Conservation (phyloP, 768 basidiomycete species). For the Suillus paluster region DNA sequence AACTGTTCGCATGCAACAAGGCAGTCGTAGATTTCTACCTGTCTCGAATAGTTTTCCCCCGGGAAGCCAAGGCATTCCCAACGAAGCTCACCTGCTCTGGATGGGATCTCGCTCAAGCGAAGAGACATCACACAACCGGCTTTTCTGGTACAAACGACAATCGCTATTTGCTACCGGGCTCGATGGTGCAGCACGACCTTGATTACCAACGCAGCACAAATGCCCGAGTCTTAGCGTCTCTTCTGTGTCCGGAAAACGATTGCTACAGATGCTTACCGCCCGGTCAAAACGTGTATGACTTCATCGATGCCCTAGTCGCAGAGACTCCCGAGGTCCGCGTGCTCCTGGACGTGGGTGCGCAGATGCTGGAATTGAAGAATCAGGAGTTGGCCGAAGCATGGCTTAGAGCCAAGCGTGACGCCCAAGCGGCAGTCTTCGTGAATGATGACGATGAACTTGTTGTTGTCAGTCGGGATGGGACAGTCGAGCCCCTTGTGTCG, state of each 20-base stretch:
- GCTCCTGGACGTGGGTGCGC: too few relatives aligned
- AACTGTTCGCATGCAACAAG: constrained; percentile 22
- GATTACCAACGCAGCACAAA: too few relatives aligned
- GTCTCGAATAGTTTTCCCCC: constrained; percentile 30
- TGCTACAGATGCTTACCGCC: constrained; percentile 14
- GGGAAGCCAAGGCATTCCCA: constrained; percentile 28
- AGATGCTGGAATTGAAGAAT: too few relatives aligned
- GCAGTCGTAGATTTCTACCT: constrained; percentile 32
- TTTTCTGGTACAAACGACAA: constrained; percentile 35
- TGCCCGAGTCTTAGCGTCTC: constrained; percentile 19
- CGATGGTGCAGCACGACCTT: too few relatives aligned
- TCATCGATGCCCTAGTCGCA: constrained; percentile 34
- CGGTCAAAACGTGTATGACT: constrained; percentile 20
- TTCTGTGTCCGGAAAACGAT: constrained; percentile 29
- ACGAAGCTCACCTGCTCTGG: constrained; percentile 31
- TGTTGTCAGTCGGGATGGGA: too few relatives aligned
- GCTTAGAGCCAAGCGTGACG: too few relatives aligned
- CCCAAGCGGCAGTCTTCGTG: too few relatives aligned
- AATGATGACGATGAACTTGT: too few relatives aligned
- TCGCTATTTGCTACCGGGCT: too few relatives aligned
- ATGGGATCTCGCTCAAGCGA: constrained; percentile 31
- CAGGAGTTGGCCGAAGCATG: too few relatives aligned
- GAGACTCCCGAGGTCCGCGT: too few relatives aligned
- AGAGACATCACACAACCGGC: constrained; percentile 12
- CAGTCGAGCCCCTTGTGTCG: too few relatives aligned